Evolutionary conservation across 148 eudicot genomes (phyloP), one percentile per base, ranked within the genome.

Genomic region (Arctostaphylos glauca): DNA sequence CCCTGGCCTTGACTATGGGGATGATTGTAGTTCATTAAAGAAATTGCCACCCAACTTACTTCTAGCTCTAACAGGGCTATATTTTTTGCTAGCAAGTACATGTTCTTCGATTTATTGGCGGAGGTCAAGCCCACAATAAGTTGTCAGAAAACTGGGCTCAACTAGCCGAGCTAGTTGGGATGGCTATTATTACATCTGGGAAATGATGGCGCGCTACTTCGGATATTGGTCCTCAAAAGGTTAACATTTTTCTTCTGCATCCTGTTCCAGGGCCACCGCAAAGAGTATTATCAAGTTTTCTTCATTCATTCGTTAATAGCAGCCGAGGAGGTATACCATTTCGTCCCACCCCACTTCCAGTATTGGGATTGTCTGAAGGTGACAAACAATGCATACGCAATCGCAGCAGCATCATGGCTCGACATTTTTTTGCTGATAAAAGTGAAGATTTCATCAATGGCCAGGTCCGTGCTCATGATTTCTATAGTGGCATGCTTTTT

Each of bases 371-470:
- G 90, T 93, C 98, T 73, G 88, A 90, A 80, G 97, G 95, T 55
- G 99, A 96, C 83, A 96, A 96, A 86, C 93, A 91, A 84, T 94
- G 99, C 87, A 94, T 96, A 80, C 94, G 95, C 74, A 94, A 96
- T 67, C 98, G 98, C 13, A 94, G 95, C 87, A 93, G 95, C 87
- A 94, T 96, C 54, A 96, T 96, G 99, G 98, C 98, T 83, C 92
- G 98, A 3, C 99, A 94, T 84, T 77, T 96, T 81, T 94, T 93
- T 85, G 95, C 93, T 67, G 99, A 96, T 79, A 94, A 92, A 88
- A 92, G 88, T 78, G 99, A 96, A 86, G 98, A 96, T 23, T 96
- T 91, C 79, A 92, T 96, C 64, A 89, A 96, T 89, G 86, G 91
- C 74, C 99, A 96, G 98, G 99, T 96, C 64, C 41, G 58, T 84